A percentile compares a stretch with the other conserved stretches of the same genome.
Conservation (phyloP, 2,329 filamentous ascomycete species). For the Nannizziopsis barbatae region DNA sequence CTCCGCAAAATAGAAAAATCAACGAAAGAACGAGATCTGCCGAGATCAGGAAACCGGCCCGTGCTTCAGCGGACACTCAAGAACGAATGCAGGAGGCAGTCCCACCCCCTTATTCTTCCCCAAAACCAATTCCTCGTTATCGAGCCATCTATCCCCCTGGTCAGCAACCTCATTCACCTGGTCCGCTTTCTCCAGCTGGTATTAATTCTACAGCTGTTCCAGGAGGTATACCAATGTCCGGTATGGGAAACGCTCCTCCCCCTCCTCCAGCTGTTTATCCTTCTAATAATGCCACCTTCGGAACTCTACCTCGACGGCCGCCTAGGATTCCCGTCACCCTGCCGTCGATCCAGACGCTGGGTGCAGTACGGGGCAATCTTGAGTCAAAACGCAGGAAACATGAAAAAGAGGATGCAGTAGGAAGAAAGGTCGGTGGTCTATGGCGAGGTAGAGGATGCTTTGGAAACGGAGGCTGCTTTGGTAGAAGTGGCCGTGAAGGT, state of each 20-base stretch:
- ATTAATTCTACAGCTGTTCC: conserved; percentile 52
- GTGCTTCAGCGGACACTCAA: neutral
- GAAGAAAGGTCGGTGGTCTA: conserved; percentile 47
- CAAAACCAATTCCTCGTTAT: conserved; percentile 33
- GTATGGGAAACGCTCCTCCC: conserved; percentile 47
- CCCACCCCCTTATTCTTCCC: conserved; percentile 12
- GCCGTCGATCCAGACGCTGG: neutral
- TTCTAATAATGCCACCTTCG: conserved; percentile 26
- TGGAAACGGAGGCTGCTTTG: conserved; percentile 53
- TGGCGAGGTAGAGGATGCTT: conserved; percentile 58
- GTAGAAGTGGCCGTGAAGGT: conserved; percentile 51
- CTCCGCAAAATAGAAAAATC: neutral
- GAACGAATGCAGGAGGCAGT: neutral
- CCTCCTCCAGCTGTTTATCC: conserved; percentile 19
- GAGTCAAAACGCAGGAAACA: conserved; percentile 45
- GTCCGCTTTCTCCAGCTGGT: conserved; percentile 52
- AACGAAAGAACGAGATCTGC: neutral
- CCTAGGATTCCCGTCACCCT: neutral
- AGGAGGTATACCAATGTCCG: conserved; percentile 49
- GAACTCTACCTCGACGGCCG: conserved; percentile 23
- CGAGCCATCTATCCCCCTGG: conserved; percentile 49
- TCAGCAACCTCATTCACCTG: conserved; percentile 47
- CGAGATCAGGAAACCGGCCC: neutral
- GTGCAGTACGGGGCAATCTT: conserved; percentile 24
- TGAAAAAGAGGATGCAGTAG: conserved; percentile 57